Percentiles rank a stretch among this genome's conserved stretches.
phyloP scores from a whole-genome alignment of 306 rosid genomes.

The Corylus heterophylla region DNA sequence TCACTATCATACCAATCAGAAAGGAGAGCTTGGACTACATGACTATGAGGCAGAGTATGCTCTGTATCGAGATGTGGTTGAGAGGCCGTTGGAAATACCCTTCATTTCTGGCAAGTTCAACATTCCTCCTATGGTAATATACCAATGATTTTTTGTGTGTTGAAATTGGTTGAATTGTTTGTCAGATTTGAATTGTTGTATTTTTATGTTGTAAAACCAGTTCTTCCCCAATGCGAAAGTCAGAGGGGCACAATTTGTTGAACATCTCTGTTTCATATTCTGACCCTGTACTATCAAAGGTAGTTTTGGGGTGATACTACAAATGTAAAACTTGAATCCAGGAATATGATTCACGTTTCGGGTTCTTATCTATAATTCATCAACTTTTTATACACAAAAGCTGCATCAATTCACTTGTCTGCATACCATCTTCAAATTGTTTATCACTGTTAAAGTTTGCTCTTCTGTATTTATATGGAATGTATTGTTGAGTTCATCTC shows the following conservation, averaged over 20 bases:
- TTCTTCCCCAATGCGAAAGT: background rate
- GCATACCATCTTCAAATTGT: background rate
- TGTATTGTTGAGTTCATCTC: background rate
- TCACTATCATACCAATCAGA: conserved; percentile 94
- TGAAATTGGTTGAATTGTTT: conserved; percentile 22
- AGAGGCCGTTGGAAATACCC: conserved; percentile 60
- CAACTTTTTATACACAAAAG: background rate
- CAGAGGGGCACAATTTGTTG: conserved; percentile 27
- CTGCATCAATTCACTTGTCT: background rate
- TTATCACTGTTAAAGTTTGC: background rate
- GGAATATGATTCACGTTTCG: conserved; percentile 19
- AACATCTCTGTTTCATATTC: conserved; percentile 23
- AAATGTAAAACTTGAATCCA: conserved; percentile 52
- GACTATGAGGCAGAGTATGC: conserved; percentile 93
- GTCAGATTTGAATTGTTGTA: conserved; percentile 28
- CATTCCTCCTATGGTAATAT: conserved; percentile 77
- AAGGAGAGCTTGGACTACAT: conserved; percentile 82
- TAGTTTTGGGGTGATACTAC: conserved; percentile 40
- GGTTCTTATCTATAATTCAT: background rate
- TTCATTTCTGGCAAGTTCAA: conserved; percentile 65
- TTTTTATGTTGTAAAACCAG: conserved; percentile 18
- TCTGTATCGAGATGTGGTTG: conserved; percentile 68
- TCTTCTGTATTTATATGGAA: background rate
- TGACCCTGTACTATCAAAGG: conserved; percentile 42
- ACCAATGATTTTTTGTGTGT: conserved; percentile 45